Evolutionary conservation across 2,329 filamentous ascomycete species (phyloP).

Genomic region (Sporothrix protearum): DNA sequence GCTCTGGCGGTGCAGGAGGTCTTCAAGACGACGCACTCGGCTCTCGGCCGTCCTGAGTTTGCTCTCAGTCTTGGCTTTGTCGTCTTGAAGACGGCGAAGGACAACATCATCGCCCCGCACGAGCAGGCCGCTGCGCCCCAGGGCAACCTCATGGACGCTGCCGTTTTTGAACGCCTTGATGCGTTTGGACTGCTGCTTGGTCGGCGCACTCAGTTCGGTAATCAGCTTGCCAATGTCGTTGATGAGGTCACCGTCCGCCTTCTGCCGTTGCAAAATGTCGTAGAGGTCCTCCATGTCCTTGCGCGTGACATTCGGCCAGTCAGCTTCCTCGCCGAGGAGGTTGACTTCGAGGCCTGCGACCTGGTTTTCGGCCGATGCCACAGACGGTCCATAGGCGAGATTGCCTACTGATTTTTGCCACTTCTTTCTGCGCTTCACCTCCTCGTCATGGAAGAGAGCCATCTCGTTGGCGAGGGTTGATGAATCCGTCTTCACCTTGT

Average conservation of each 20-base stretch:
- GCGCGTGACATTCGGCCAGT: conserved; percentile 74
- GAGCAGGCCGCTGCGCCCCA: conserved; percentile 81
- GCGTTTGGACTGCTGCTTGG: conserved; percentile 79
- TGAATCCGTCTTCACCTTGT: conserved; percentile 85
- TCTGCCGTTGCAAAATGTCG: conserved; percentile 59
- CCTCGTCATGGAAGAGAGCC: conserved; percentile 87
- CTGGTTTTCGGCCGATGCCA: conserved; percentile 57
- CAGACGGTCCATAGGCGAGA: conserved; percentile 60
- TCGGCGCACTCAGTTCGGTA: conserved; percentile 74
- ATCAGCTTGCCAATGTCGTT: conserved; percentile 72
- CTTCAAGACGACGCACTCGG: conserved; percentile 84
- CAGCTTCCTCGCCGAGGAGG: conserved; percentile 70
- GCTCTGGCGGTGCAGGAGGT: conserved; percentile 80
- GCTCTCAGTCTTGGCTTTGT: conserved; percentile 71
- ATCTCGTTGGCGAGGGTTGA: conserved; percentile 88
- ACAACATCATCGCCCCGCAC: conserved; percentile 85
- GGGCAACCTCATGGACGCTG: conserved; percentile 83
- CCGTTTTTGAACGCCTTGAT: conserved; percentile 95
- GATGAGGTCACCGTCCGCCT: conserved; percentile 62
- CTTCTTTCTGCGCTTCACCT: conserved; percentile 79
- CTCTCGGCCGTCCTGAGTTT: conserved; percentile 81
- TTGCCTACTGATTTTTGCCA: conserved; percentile 85
- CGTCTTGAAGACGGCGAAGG: conserved; percentile 71
- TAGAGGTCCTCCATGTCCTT: conserved; percentile 75
- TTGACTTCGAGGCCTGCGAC: conserved; percentile 81